phyloP scores from a whole-genome alignment of 805 yeast species.

The Cyberlindnera samutprakarnensis region DNA sequence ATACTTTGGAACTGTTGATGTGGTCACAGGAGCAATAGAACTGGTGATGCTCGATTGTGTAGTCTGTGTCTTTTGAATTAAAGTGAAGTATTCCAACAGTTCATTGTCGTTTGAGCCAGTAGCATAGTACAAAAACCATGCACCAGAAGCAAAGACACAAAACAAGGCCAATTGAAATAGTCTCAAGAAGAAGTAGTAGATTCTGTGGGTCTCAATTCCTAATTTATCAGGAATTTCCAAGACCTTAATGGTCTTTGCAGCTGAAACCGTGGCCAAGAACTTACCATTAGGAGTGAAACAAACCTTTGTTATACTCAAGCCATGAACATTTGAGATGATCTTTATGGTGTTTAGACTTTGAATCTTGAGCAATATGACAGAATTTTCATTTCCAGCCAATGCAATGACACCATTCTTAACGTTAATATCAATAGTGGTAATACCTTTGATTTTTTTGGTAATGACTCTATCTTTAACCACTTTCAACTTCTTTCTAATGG shows the following conservation, averaged over 20 bases:
- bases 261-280: constrained; percentile 66
- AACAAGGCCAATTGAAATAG: constrained; percentile 11
- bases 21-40: no score
- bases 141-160: constrained; percentile 4
- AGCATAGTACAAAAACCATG: constrained; percentile 12
- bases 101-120: constrained; percentile 7
- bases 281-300: constrained; percentile 64
- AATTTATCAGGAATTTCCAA: constrained; percentile 49
- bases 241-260: constrained; percentile 64
- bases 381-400: constrained; percentile 45
- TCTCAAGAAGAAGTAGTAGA: constrained; percentile 19
- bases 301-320: constrained; percentile 66
- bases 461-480: constrained; percentile 11
- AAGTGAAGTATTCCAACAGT: constrained; percentile 20
- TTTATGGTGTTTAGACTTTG: constrained; percentile 49
- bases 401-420: constrained; percentile 29
- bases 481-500: constrained; percentile 14
- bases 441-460: constrained; percentile 20
- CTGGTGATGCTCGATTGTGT: background rate
- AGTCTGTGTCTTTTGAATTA: constrained; percentile 9
- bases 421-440: constrained; percentile 45
- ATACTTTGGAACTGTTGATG: background rate
- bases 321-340: constrained; percentile 47
- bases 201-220: constrained; percentile 20
- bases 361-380: constrained; percentile 38